phyloP scores from a whole-genome alignment of 768 basidiomycete species.

The Trametes cingulata region DNA sequence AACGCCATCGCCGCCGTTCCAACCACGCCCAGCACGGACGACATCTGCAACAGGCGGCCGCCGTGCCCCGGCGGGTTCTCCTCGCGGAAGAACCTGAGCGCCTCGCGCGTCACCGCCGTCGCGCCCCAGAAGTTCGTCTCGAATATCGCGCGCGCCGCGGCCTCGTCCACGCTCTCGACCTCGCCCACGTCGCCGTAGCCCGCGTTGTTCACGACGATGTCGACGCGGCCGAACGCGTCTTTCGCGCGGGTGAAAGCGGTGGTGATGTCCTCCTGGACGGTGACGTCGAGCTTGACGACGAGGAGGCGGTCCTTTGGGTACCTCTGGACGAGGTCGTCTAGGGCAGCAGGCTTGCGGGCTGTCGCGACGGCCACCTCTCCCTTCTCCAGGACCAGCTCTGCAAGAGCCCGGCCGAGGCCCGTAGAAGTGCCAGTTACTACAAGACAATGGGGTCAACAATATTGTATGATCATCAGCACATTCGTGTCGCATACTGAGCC shows the following conservation, averaged over 20 bases:
- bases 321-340: slow-evolving; percentile 24
- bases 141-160: slow-evolving; percentile 17
- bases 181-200: slow-evolving; percentile 12
- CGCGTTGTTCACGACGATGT: slow-evolving; percentile 24
- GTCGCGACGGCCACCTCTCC: slow-evolving; percentile 31
- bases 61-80: slow-evolving; percentile 35
- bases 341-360: slow-evolving; percentile 24
- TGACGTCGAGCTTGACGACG: slow-evolving; percentile 27
- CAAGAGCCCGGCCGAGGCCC: slow-evolving; percentile 27
- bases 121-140: slow-evolving; percentile 33
- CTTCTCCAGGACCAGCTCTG: slow-evolving; percentile 23
- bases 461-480: too few species aligned
- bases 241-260: slow-evolving; percentile 21
- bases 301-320: slow-evolving; percentile 21
- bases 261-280: slow-evolving; percentile 8
- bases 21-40: slow-evolving; percentile 29
- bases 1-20: slow-evolving; percentile 11
- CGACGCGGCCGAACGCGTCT: slow-evolving; percentile 23
- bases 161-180: slow-evolving; percentile 18
- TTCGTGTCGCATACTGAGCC: slow-evolving; percentile 26
- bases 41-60: slow-evolving; percentile 38
- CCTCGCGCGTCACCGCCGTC: slow-evolving; percentile 32
- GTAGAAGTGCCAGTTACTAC: slow-evolving; percentile 29
- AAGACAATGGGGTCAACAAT: neutral
- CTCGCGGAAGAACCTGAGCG: slow-evolving; percentile 38